Evolutionary conservation across 345 rosid species (phyloP).

Genomic region (Atalantia buxifolia): DNA sequence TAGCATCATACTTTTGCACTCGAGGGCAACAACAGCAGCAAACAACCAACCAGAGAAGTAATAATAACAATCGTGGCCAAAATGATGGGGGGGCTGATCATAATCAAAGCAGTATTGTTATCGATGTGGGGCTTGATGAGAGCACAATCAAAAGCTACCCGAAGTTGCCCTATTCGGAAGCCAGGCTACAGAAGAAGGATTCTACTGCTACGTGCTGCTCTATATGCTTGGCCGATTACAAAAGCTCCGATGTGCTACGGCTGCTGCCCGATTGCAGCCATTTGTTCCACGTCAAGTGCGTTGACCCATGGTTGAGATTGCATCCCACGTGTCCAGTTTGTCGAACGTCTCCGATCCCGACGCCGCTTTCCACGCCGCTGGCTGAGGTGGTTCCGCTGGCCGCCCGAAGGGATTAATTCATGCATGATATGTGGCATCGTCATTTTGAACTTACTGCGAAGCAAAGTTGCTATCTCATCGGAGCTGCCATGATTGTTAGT

Average conservation of each 20-base stretch:
- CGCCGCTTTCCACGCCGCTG: constrained; percentile 73
- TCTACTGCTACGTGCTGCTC: constrained; percentile 66
- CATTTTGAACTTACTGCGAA: background rate
- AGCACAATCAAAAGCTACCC: constrained; percentile 70
- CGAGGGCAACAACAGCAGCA: background rate
- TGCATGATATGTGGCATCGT: background rate
- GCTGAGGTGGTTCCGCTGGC: constrained; percentile 82
- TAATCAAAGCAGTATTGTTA: constrained; percentile 11
- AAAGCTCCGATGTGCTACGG: constrained; percentile 45
- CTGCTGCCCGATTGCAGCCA: constrained; percentile 77
- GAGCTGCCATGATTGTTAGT: background rate
- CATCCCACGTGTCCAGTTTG: constrained; percentile 83
- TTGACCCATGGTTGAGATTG: constrained; percentile 78
- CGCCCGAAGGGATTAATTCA: constrained; percentile 38
- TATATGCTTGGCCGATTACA: constrained; percentile 83
- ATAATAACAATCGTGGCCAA: background rate
- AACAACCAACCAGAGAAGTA: background rate
- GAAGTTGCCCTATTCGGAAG: constrained; percentile 67
- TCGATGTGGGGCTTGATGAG: constrained; percentile 69
- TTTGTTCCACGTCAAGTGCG: constrained; percentile 70
- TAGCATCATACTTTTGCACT: constrained; percentile 50
- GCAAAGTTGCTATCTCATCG: background rate
- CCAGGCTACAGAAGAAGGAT: constrained; percentile 28
- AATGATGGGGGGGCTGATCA: constrained; percentile 3
- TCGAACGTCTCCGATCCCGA: constrained; percentile 76